These are phyloP conservation scores for Crithidia acanthocephali DNA, from an alignment of 208 protist genomes.

Conservation along the genomic window DNA sequence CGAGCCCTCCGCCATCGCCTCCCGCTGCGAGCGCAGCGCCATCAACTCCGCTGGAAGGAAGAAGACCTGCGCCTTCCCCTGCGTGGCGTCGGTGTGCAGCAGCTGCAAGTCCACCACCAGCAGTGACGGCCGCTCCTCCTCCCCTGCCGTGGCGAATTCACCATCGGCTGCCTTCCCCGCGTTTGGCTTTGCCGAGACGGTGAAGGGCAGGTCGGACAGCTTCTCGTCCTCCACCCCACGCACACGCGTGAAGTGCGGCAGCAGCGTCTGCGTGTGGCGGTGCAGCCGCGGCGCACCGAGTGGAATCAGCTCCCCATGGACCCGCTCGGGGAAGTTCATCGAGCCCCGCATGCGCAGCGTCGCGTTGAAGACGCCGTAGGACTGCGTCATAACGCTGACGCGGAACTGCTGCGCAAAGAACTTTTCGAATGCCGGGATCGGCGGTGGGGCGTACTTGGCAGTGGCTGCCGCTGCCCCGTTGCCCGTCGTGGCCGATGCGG, in stretches of 20 bases:
- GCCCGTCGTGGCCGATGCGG: not conserved
- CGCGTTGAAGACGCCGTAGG: conserved; percentile 76
- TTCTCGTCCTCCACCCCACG: conserved; percentile 40
- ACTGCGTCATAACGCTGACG: conserved; percentile 72
- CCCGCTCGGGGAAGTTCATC: conserved; percentile 62
- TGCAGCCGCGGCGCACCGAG: conserved; percentile 37
- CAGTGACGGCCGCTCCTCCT: conserved; percentile 56
- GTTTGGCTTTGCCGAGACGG: not conserved
- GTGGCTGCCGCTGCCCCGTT: conserved; percentile 1
- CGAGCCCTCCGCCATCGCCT: conserved; percentile 44
- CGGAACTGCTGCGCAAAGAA: conserved; percentile 68
- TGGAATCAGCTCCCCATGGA: conserved; percentile 75
- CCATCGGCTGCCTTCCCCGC: not conserved
- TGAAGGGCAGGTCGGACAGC: conserved; percentile 19
- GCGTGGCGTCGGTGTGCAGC: conserved; percentile 38
- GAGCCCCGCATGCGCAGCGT: conserved; percentile 56
- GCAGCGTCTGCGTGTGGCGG: conserved; percentile 15
- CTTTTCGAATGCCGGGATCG: conserved; percentile 46
- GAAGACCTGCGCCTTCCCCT: conserved; percentile 47
- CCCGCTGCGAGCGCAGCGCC: conserved; percentile 40
- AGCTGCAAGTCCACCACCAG: conserved; percentile 62
- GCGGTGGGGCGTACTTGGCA: not conserved
- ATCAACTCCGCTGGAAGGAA: conserved; percentile 45
- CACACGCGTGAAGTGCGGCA: conserved; percentile 53
- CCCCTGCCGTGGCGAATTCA: not conserved